phyloP scores from a whole-genome alignment of 352 stramenopile species.

The Stephanocyclus meneghinianus region DNA sequence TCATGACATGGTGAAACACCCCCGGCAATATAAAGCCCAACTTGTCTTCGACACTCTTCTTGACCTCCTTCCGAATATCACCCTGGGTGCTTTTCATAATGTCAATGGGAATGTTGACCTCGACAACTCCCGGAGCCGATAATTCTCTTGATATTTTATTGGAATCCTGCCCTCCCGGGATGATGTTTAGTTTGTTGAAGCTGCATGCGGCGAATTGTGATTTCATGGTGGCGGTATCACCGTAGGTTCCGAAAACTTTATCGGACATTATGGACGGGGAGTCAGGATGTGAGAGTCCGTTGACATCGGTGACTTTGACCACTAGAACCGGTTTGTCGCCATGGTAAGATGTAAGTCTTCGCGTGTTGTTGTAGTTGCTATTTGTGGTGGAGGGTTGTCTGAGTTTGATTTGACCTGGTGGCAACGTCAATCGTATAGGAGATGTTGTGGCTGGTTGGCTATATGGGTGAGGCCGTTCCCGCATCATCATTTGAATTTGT shows the following conservation, averaged over 20 bases:
- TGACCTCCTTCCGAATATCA: constrained; percentile 2
- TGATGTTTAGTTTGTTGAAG: constrained; percentile 34
- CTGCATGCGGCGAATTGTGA: constrained; percentile 35
- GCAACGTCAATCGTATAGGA: background rate
- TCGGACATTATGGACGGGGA: constrained; percentile 21
- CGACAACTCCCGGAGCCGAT: constrained; percentile 42
- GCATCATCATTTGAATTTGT: background rate
- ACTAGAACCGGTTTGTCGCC: constrained; percentile 1
- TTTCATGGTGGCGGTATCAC: constrained; percentile 43
- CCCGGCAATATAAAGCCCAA: constrained; percentile 23
- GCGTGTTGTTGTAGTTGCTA: background rate
- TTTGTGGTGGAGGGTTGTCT: background rate
- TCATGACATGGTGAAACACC: constrained; percentile 46
- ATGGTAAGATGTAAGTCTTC: background rate
- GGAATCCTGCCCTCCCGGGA: constrained; percentile 1
- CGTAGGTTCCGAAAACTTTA: constrained; percentile 57
- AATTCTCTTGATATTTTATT: constrained; percentile 19
- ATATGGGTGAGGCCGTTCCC: background rate
- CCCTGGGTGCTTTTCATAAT: constrained; percentile 11
- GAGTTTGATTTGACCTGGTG: constrained; percentile 8
- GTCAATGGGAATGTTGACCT: constrained; percentile 29
- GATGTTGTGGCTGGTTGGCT: background rate
- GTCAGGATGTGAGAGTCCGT: background rate
- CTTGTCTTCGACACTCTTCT: constrained; percentile 15
- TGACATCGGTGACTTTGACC: constrained; percentile 13